A percentile compares a stretch with the other conserved stretches of the same genome.
Evolutionary conservation across 768 basidiomycete genomes (phyloP).

Genomic region (Cantharellus anzutake): DNA sequence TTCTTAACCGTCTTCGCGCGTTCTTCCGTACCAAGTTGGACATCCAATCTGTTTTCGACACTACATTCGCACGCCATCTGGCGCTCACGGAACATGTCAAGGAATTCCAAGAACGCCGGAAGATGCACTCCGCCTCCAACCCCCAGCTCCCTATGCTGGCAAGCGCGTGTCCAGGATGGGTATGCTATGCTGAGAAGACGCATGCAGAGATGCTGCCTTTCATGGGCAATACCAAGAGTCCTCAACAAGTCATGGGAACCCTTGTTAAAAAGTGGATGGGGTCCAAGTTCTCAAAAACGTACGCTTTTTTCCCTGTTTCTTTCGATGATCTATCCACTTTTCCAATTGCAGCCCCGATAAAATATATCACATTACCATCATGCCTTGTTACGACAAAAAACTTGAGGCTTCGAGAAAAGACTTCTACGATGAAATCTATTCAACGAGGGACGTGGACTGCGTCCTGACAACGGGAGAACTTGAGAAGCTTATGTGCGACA

Average conservation of each 20-base stretch:
- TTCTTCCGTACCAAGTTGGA: slow-evolving; percentile 54
- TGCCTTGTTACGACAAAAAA: slow-evolving; percentile 99
- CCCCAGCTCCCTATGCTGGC: slow-evolving; percentile 68
- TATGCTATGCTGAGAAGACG: slow-evolving; percentile 97
- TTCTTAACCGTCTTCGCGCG: slow-evolving; percentile 49
- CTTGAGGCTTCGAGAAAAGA: slow-evolving; percentile 91
- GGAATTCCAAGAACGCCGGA: slow-evolving; percentile 63
- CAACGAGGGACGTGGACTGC: slow-evolving; percentile 88
- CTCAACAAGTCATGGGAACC: slow-evolving; percentile 87
- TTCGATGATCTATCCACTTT: neutral
- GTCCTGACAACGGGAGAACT: slow-evolving; percentile 95
- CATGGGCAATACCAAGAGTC: slow-evolving; percentile 73
- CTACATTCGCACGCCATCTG: slow-evolving; percentile 83
- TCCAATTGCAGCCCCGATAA: slow-evolving; percentile 41
- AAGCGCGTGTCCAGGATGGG: slow-evolving; percentile 96
- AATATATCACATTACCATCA: slow-evolving; percentile 91
- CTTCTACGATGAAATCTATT: slow-evolving; percentile 66
- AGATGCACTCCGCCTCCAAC: slow-evolving; percentile 7
- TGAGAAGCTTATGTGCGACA: slow-evolving; percentile 64
- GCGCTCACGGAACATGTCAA: slow-evolving; percentile 60
- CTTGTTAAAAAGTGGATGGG: slow-evolving; percentile 83
- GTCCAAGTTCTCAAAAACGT: slow-evolving; percentile 28
- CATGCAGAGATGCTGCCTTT: slow-evolving; percentile 88
- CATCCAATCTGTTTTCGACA: slow-evolving; percentile 76
- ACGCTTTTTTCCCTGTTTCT: too few relatives aligned